A percentile compares a stretch with the other conserved stretches of the same genome.
Evolutionary conservation across 2,329 filamentous ascomycete genomes (phyloP).

Genomic region (Onygena corvina): DNA sequence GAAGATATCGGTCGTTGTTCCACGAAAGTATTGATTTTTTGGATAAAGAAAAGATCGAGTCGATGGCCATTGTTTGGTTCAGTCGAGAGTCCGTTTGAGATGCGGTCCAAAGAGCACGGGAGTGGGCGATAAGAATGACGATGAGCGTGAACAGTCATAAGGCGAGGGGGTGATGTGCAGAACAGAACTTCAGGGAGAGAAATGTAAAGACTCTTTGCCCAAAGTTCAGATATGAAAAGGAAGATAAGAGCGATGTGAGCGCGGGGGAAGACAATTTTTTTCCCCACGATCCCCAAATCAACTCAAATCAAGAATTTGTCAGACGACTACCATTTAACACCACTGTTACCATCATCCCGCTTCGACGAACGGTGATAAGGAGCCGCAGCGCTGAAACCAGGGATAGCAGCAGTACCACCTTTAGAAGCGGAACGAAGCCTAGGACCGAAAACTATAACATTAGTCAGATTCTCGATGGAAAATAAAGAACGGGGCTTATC

Average conservation of each 20-base stretch:
- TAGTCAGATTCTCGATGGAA: conserved; percentile 65
- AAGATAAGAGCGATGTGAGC: neutral
- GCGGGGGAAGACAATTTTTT: neutral
- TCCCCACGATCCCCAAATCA: neutral
- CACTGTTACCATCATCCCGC: conserved; percentile 41
- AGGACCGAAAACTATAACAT: conserved; percentile 71
- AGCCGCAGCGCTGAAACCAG: conserved; percentile 27
- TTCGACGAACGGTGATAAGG: conserved; percentile 39
- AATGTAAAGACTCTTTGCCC: conserved; percentile 1
- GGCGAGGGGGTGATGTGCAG: neutral
- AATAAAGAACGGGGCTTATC: conserved; percentile 24
- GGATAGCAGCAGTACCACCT: conserved; percentile 44
- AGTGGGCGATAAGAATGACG: neutral
- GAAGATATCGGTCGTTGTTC: neutral
- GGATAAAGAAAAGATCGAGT: neutral
- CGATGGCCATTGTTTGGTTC: neutral
- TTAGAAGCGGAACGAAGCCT: conserved; percentile 76
- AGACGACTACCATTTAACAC: conserved; percentile 33
- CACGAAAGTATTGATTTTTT: neutral
- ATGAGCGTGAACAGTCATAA: conserved; percentile 3
- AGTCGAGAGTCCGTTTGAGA: neutral
- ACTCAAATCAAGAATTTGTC: conserved; percentile 1
- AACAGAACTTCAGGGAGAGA: conserved; percentile 3
- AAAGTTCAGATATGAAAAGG: conserved; percentile 4
- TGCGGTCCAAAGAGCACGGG: conserved; percentile 3